These are phyloP conservation scores for Rhynchospora breviuscula DNA, from an alignment of 176 grass and related monocot species.

Conservation along the genomic window DNA sequence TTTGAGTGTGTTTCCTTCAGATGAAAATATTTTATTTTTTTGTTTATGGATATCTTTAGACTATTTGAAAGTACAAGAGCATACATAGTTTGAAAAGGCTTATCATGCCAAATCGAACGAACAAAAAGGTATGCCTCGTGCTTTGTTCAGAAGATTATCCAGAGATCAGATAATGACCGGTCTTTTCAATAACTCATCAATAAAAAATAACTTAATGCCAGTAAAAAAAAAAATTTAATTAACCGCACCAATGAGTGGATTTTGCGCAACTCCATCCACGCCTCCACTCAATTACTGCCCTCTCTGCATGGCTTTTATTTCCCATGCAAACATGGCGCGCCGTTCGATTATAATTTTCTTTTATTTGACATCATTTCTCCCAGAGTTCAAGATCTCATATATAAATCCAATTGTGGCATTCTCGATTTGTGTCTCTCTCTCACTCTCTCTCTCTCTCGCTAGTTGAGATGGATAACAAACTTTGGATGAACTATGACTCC, in stretches of 20 bases:
- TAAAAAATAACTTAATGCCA: neutral
- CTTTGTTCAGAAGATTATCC: neutral
- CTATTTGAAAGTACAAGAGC: neutral
- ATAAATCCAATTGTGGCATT: neutral
- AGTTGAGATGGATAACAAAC: slow-evolving; percentile 6
- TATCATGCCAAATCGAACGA: neutral
- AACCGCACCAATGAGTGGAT: slow-evolving; percentile 19
- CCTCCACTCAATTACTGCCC: slow-evolving; percentile 17
- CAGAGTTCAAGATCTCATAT: neutral
- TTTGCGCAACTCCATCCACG: slow-evolving; percentile 19
- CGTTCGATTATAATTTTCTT: neutral
- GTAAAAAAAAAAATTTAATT: neutral
- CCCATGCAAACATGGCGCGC: slow-evolving; percentile 32
- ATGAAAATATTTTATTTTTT: neutral
- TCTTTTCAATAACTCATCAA: slow-evolving; percentile 6
- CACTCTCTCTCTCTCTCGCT: neutral
- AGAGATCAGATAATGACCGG: neutral
- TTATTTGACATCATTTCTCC: slow-evolving; percentile 4
- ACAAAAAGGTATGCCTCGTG: neutral
- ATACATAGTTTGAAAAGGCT: neutral
- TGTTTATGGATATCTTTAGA: too few relatives aligned
- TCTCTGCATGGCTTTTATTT: slow-evolving; percentile 21
- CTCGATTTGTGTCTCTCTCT: neutral
- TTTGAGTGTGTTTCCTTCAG: neutral
- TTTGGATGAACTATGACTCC: slow-evolving; percentile 10